Evolutionary conservation across 805 yeast genomes (phyloP).

Genomic region (Crinitomyces ghanaensis): DNA sequence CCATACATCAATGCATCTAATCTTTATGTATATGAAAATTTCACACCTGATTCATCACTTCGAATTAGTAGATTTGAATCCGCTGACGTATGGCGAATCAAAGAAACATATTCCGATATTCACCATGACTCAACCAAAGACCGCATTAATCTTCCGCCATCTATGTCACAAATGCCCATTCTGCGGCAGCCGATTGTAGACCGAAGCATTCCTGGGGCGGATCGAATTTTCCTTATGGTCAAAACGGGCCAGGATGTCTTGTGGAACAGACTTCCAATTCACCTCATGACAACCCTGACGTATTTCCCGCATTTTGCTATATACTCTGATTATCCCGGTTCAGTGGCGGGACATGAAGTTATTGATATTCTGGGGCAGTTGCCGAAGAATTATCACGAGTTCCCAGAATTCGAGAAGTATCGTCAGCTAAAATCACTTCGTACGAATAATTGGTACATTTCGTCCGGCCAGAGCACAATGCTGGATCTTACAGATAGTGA

Average conservation of each 20-base stretch:
- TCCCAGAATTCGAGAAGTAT: constrained; percentile 16
- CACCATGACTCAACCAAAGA: constrained; percentile 3
- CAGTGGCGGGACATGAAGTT: constrained; percentile 24
- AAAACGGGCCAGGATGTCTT: constrained; percentile 27
- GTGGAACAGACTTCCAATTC: constrained; percentile 28
- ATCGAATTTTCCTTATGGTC: constrained; percentile 23
- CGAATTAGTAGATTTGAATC: constrained; percentile 8
- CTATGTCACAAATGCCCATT: constrained; percentile 1
- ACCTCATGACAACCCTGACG: constrained; percentile 25
- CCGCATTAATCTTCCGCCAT: neutral
- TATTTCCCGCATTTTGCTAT: constrained; percentile 23
- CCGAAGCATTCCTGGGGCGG: constrained; percentile 16
- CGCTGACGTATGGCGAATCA: constrained; percentile 7
- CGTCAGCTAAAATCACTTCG: constrained; percentile 18
- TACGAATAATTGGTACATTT: constrained; percentile 13
- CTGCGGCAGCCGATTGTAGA: constrained; percentile 17
- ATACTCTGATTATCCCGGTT: constrained; percentile 25
- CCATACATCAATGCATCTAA: no score
- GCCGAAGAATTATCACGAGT: constrained; percentile 10
- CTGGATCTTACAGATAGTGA: constrained; percentile 9
- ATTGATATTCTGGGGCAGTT: constrained; percentile 22
- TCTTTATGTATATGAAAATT: no score
- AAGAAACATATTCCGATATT: constrained; percentile 6
- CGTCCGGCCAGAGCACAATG: constrained; percentile 5
- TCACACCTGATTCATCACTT: no score